A percentile compares a stretch with the other conserved stretches of the same genome.
phyloP scores from a whole-genome alignment of 129 eudicot species.

The Deinandra increscens region DNA sequence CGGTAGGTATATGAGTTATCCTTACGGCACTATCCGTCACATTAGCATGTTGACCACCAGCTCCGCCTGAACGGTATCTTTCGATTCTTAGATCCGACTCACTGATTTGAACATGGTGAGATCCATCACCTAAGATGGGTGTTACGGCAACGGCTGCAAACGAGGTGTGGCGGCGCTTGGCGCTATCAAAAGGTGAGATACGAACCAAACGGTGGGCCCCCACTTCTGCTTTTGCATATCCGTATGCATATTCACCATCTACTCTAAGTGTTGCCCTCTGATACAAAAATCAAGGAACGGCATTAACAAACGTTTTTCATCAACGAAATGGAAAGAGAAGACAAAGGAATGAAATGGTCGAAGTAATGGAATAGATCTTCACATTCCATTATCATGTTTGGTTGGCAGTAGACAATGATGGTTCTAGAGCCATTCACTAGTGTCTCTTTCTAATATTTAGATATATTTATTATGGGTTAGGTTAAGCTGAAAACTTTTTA shows the following conservation, averaged over 20 bases:
- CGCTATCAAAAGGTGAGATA: conserved; percentile 85
- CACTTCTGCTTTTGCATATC: conserved; percentile 93
- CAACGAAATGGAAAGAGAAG: neutral
- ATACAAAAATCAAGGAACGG: neutral
- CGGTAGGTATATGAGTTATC: conserved; percentile 86
- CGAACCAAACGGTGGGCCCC: conserved; percentile 93
- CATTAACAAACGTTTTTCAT: neutral
- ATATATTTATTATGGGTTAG: neutral
- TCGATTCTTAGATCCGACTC: conserved; percentile 85
- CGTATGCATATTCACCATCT: conserved; percentile 87
- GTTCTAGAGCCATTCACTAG: neutral
- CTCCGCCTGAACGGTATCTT: conserved; percentile 81
- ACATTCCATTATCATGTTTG: neutral
- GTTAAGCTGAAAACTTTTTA: no score
- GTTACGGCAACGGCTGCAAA: conserved; percentile 94
- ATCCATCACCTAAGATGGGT: conserved; percentile 77
- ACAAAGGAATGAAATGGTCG: neutral
- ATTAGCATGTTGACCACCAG: conserved; percentile 88
- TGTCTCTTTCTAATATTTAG: neutral
- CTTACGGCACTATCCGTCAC: conserved; percentile 93
- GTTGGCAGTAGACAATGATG: neutral
- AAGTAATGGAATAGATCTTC: neutral
- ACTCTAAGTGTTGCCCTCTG: conserved; percentile 87
- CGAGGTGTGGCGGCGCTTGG: conserved; percentile 85
- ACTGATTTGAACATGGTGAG: conserved; percentile 69